Evolutionary conservation across 805 yeast genomes (phyloP).

Genomic region (Candida oleophila): DNA sequence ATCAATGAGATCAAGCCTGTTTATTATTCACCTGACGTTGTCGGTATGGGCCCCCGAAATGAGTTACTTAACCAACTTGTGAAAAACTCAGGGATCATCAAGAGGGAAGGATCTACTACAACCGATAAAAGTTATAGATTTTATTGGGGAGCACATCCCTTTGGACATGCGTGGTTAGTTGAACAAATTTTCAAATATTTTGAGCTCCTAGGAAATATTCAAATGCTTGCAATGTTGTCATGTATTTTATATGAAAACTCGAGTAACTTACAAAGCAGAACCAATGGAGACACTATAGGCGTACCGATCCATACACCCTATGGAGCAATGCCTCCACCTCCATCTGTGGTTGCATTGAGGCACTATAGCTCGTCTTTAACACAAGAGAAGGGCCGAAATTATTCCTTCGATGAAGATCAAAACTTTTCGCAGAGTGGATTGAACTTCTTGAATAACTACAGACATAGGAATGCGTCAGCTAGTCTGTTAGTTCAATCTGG

Average conservation of each 20-base stretch:
- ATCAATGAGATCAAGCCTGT: constrained; percentile 14
- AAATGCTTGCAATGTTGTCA: constrained; percentile 87
- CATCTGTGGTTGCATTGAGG: constrained; percentile 17
- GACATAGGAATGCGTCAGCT: not conserved
- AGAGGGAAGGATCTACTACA: constrained; percentile 7
- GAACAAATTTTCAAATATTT: constrained; percentile 61
- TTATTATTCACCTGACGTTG: constrained; percentile 5
- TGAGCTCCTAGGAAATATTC: constrained; percentile 65
- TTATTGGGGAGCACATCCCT: constrained; percentile 81
- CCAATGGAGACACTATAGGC: constrained; percentile 20
- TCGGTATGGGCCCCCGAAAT: constrained; percentile 1
- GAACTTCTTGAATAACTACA: not conserved
- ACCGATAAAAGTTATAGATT: constrained; percentile 28
- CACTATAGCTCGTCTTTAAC: constrained; percentile 4
- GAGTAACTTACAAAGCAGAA: constrained; percentile 14
- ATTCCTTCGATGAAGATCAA: constrained; percentile 1
- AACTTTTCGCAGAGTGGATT: not conserved
- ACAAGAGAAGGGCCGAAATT: not conserved
- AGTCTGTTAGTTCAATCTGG: not conserved
- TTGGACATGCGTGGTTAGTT: constrained; percentile 69
- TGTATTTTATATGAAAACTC: constrained; percentile 60
- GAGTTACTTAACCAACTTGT: constrained; percentile 8
- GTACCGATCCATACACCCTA: constrained; percentile 51
- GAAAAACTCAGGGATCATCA: constrained; percentile 8
- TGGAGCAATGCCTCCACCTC: constrained; percentile 31